These are phyloP conservation scores for Globisporangium middletonii DNA, from an alignment of 352 stramenopile genomes.

Conservation along the genomic window DNA sequence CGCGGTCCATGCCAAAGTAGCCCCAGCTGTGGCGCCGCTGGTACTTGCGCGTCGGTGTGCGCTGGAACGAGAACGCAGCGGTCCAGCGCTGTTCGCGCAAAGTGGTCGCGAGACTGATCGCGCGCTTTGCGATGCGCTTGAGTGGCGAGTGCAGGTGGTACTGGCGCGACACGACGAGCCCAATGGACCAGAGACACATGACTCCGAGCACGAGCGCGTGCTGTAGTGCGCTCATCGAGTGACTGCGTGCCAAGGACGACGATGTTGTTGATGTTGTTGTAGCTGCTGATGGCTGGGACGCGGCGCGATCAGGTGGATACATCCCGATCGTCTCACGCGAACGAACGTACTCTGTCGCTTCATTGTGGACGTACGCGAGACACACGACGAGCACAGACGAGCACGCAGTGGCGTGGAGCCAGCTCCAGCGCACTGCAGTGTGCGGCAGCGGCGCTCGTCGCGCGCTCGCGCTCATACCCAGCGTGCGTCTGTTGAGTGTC, in stretches of 20 bases:
- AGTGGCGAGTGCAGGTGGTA: slow-evolving; percentile 48
- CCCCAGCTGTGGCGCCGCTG: slow-evolving; percentile 20
- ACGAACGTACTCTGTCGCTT: slow-evolving; percentile 36
- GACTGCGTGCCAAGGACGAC: neutral
- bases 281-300: neutral
- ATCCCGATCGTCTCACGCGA: neutral
- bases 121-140: slow-evolving; percentile 20
- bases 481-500: neutral
- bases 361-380: slow-evolving; percentile 61
- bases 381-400: slow-evolving; percentile 62
- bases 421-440: slow-evolving; percentile 50
- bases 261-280: neutral
- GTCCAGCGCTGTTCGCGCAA: slow-evolving; percentile 15
- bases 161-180: slow-evolving; percentile 36
- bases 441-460: slow-evolving; percentile 1
- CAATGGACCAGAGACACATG: slow-evolving; percentile 35
- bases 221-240: slow-evolving; percentile 14
- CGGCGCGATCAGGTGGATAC: neutral
- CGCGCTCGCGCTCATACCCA: neutral
- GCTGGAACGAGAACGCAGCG: slow-evolving; percentile 6
- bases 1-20: slow-evolving; percentile 22
- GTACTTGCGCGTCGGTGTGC: slow-evolving; percentile 7
- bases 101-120: slow-evolving; percentile 17
- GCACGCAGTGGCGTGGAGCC: slow-evolving; percentile 64
- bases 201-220: slow-evolving; percentile 37